Percentiles rank a stretch among this genome's conserved stretches.
Evolutionary conservation across 1,284 basidiomycete species (phyloP).

Genomic region (Irpex sp.): DNA sequence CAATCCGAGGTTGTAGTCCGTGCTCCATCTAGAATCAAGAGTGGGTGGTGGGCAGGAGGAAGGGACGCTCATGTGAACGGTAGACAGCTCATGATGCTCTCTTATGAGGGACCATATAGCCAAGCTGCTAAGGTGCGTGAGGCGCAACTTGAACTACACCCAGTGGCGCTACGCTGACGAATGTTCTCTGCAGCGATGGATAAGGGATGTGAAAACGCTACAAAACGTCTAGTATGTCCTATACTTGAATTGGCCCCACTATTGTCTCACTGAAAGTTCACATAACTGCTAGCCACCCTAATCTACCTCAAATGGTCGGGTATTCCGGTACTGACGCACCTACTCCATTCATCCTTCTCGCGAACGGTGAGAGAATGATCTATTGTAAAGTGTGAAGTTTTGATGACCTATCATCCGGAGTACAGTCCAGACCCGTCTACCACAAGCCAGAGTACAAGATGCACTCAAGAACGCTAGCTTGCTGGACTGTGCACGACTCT

Average conservation of each 20-base stretch:
- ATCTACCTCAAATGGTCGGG: conserved; percentile 50
- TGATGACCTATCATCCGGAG: background rate
- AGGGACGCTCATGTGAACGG: conserved; percentile 38
- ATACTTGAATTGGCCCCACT: background rate
- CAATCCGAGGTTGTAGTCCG: conserved; percentile 41
- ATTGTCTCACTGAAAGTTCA: background rate
- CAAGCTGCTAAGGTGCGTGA: conserved; percentile 31
- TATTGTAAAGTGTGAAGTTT: background rate
- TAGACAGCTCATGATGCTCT: conserved; percentile 37
- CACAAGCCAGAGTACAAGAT: conserved; percentile 25
- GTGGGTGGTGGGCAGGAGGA: conserved; percentile 46
- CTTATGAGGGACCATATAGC: conserved; percentile 36
- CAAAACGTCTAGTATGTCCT: conserved; percentile 42
- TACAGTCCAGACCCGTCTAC: conserved; percentile 37
- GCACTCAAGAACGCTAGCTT: conserved; percentile 29
- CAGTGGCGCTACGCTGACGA: background rate
- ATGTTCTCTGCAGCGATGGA: conserved; percentile 36
- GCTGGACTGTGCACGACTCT: conserved; percentile 31
- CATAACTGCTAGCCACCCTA: conserved; percentile 40
- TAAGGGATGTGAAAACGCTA: conserved; percentile 47
- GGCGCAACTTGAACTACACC: background rate
- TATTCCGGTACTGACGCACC: conserved; percentile 44
- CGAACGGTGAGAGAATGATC: conserved; percentile 34
- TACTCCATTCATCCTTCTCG: conserved; percentile 48
- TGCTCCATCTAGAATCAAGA: conserved; percentile 25